Conservation (phyloP, 139 green algal species). For the Chlamydomonas sp. region DNA sequence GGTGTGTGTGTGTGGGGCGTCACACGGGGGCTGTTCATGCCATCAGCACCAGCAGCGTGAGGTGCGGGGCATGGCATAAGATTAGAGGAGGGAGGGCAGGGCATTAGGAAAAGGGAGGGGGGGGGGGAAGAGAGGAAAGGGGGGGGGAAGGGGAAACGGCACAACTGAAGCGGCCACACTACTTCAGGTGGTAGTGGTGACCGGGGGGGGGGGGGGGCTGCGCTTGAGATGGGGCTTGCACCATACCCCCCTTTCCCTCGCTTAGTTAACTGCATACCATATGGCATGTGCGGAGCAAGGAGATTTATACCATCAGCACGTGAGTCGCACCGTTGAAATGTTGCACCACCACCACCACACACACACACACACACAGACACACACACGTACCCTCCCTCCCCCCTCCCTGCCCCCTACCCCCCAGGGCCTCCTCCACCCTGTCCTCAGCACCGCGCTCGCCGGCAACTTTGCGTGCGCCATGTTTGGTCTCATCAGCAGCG, state of each 20-base stretch:
- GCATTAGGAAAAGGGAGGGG: too few species aligned
- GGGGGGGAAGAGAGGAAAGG: too few species aligned
- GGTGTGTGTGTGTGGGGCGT: conserved; percentile 4
- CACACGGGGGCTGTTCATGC: background rate
- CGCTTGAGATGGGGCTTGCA: too few species aligned
- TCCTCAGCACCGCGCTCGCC: conserved; percentile 49
- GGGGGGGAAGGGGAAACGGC: too few species aligned
- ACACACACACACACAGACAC: background rate
- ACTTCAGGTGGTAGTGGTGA: too few species aligned
- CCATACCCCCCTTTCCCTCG: background rate
- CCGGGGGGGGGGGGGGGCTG: too few species aligned
- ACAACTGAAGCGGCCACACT: too few species aligned
- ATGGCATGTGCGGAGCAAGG: background rate
- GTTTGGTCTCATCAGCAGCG: conserved; percentile 38
- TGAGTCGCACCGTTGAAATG: background rate
- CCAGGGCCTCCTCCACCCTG: conserved; percentile 54
- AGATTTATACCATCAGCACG: background rate
- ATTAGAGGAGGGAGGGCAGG: too few species aligned
- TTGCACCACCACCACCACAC: background rate
- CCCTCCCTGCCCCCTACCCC: background rate
- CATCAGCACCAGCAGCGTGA: background rate
- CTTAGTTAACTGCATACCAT: background rate
- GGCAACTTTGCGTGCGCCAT: conserved; percentile 45
- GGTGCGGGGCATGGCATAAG: too few species aligned
- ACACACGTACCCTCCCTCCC: background rate